Evolutionary conservation across 352 stramenopile species (phyloP), one percentile per base, ranked within the genome.

Genomic region (Aphanomyces euteiches): DNA sequence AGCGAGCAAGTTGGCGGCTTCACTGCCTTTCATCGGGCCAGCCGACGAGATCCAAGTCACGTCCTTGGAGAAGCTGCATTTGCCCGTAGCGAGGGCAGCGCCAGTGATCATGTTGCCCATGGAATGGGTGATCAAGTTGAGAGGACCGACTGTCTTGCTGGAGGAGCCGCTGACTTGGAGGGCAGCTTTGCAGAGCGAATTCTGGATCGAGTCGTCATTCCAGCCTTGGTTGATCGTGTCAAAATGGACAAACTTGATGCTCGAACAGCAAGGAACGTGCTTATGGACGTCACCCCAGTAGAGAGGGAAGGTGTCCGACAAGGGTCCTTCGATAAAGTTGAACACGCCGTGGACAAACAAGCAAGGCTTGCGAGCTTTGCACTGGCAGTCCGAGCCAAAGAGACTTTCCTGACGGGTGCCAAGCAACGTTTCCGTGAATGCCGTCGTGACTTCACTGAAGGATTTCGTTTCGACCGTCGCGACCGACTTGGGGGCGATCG

Each of bases 91-190:
- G 21, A 76, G 8, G 10, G 78, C 77, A 3, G 58, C 67, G 7
- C 69, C 57, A 3, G 66, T 41, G 19, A 83, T 72, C 21, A 85
- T 60, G 68, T 85, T 85, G 65, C 78, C 78, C 77, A 81, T 82
- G 37, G 78, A 85, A 72, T 85, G 75, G 3, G 73, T 67, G 8
- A 85, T 50, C 5, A 85, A 47, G 8, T 74, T 74, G 0, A 83
- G 8, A 38, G 74, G 72, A 19, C 73, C 61, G n/a, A 79, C 57
- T 19, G 37, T 71, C 36, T 64, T 36, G 50, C 72, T 58, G 13
- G 45, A 58, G 40, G 66, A 70, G 28, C 43, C 34, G 28, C 70
- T 70, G 5, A 78, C 56, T 8, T 28, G 21, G 0, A 66, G 36
- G 5, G 75, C 75, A 0, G 69, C 69, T 7, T 67, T 41, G 41